A percentile compares a stretch with the other conserved stretches of the same genome.
phyloP scores from a whole-genome alignment of 495 filamentous ascomycete species.

The Podospora pseudocomata region DNA sequence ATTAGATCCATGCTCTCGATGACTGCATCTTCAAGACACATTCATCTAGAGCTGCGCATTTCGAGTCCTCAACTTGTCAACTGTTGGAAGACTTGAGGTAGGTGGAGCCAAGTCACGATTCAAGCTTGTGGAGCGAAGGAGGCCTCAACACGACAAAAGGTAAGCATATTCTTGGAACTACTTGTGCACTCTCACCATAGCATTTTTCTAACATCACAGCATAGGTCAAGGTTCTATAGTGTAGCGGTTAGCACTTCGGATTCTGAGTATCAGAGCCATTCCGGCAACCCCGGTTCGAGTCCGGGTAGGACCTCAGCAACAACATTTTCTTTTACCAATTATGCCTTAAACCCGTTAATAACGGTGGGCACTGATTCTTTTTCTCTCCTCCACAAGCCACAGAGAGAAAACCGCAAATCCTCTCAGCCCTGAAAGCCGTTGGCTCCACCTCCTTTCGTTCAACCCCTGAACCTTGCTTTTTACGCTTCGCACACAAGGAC shows the following conservation, averaged over 20 bases:
- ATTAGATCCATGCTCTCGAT: too few relatives aligned
- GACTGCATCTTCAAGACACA: too few relatives aligned
- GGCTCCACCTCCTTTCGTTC: background rate
- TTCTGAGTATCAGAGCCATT: slow-evolving; percentile 19
- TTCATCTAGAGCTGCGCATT: too few relatives aligned
- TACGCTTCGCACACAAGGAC: background rate
- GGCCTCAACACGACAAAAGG: background rate
- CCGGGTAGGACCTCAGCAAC: slow-evolving; percentile 30
- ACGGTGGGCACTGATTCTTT: too few relatives aligned
- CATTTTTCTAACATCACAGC: background rate
- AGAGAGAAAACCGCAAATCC: background rate
- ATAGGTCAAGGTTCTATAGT: background rate
- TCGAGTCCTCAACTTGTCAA: background rate
- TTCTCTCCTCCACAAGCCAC: background rate
- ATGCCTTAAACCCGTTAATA: too few relatives aligned
- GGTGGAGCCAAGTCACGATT: background rate
- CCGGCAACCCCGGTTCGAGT: slow-evolving; percentile 35
- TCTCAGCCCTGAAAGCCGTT: background rate
- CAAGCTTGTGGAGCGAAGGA: background rate
- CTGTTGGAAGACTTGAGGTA: too few relatives aligned
- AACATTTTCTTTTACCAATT: background rate
- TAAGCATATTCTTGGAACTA: background rate
- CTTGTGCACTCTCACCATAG: background rate
- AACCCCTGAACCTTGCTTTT: background rate
- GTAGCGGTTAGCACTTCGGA: slow-evolving; percentile 21